Conservation (phyloP, 1,139 yeast species). For the Suhomyces anneliseae region DNA sequence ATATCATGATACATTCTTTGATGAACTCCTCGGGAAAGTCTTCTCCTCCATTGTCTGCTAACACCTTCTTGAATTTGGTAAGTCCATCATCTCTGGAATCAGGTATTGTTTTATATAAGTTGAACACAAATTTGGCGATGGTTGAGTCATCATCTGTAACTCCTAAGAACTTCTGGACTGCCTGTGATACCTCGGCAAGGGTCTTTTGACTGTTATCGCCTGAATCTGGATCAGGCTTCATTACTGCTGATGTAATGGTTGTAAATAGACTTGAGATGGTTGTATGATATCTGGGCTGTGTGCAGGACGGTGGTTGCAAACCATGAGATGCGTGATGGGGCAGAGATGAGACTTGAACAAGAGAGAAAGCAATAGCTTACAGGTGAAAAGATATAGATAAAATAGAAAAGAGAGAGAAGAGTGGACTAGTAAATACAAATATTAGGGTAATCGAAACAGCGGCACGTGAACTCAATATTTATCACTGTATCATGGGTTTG, state of each 20-base stretch:
- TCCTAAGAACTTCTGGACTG: conserved; percentile 11
- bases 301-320: not conserved
- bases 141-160: conserved; percentile 41
- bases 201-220: not conserved
- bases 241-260: not conserved
- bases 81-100: conserved; percentile 12
- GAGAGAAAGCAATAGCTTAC: too few species aligned
- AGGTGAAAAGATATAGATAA: too few species aligned
- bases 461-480: too few species aligned
- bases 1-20: conserved; percentile 30
- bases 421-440: too few species aligned
- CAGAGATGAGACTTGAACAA: too few species aligned
- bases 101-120: conserved; percentile 34
- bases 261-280: not conserved
- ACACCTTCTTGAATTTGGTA: conserved; percentile 39
- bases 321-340: not conserved
- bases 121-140: conserved; percentile 58
- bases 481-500: too few species aligned
- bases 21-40: conserved; percentile 50
- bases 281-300: not conserved
- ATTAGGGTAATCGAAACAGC: too few species aligned
- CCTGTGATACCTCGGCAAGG: not conserved
- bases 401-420: too few species aligned
- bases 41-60: conserved; percentile 65
- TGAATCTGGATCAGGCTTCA: conserved; percentile 1